Evolutionary conservation across 352 stramenopile species (phyloP).

Genomic region (Phytophthora sp.): DNA sequence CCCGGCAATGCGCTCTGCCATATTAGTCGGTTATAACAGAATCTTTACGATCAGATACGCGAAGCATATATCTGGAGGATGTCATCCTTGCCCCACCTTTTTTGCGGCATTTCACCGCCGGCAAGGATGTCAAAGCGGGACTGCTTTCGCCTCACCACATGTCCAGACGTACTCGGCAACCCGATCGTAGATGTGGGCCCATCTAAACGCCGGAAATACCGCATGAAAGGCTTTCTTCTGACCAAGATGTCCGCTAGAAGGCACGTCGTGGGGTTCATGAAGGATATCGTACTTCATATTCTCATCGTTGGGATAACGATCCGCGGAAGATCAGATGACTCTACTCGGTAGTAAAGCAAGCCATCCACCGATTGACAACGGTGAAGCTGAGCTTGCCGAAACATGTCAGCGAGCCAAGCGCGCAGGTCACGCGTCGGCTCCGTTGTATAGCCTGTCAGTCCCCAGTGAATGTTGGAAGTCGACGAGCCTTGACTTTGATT

Average conservation of each 20-base stretch:
- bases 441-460: conserved; percentile 6
- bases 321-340: too few relatives aligned
- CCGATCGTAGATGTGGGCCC: too few relatives aligned
- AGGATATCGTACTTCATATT: not conserved
- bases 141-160: not conserved
- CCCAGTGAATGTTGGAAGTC: conserved; percentile 35
- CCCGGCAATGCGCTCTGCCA: not conserved
- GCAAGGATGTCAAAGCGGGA: not conserved
- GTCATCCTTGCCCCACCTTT: too few relatives aligned
- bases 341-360: too few relatives aligned
- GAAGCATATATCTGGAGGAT: not conserved
- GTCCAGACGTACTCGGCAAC: too few relatives aligned
- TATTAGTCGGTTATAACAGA: not conserved
- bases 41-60: not conserved
- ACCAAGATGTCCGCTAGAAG: too few relatives aligned
- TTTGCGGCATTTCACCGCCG: not conserved
- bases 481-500: conserved; percentile 35
- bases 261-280: not conserved
- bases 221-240: not conserved
- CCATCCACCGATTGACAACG: not conserved
- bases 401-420: not conserved
- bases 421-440: not conserved
- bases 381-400: not conserved
- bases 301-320: not conserved
- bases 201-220: not conserved